Base-by-base conservation (phyloP, 2,329 filamentous ascomycete species). In the Cordyceps tenuipes region DNA sequence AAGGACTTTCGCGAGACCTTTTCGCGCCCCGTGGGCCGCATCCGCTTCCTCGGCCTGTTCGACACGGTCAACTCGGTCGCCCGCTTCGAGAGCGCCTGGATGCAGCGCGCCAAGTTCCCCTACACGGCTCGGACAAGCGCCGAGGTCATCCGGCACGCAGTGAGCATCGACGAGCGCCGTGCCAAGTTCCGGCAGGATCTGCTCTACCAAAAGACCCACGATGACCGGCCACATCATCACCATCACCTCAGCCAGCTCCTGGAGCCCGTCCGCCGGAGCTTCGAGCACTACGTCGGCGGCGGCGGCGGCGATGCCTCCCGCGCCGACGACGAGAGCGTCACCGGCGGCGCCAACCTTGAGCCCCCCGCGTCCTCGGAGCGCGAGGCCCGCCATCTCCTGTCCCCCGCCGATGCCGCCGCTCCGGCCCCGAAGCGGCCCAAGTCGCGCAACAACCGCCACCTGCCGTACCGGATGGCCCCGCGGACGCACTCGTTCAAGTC, bases 11-110 rank as follows among this genome's bases (percentile, higher is more conserved):
- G 89, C 21, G 88, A 92, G 71, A 93, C 89, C 0, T 94, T 94
- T 68, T 88, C 86, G 47, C 78, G 90, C 0, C 89, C 89, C 0
- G 87, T 91, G 1, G 81, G 85, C 12, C 80, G 87, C 0, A 90
- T 93, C 62, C 80, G 82, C 2, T 92, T 93, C 65, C 76, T 94
- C 1, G 90, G 90, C 0, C 78, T 94, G 0, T 94, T 93, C 63
- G 89, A 93, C 66, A 91, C 88, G 0, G 89, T 93, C 63, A 92
- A 92, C 67, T 89, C 86, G 15, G 88, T 92, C 0, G 88, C 89
- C 1, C 79, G 82, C 3, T 94, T 94, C 62, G 90, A 94, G 71
- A 82, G 79, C 2, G 80, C 81, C 0, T 89, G 86, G 83, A 92
- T 93, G 87, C 83, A 90, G 68, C 82, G 89, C 43, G 89, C 82